phyloP scores from a whole-genome alignment of 2,329 filamentous ascomycete species.

The Nothophoma quercina region DNA sequence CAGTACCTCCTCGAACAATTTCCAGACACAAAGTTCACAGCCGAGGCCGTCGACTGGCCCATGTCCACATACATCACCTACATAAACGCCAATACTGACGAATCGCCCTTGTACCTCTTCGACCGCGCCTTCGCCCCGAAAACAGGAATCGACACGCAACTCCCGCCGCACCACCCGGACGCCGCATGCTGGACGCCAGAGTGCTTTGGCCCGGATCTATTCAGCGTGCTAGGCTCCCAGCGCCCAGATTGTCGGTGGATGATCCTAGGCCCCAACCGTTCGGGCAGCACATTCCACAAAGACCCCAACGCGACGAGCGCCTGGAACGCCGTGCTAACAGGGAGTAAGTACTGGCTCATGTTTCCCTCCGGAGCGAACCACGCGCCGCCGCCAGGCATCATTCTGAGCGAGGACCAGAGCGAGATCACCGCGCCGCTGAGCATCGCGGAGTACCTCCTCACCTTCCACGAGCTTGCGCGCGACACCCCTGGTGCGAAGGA shows the following conservation, averaged over 20 bases:
- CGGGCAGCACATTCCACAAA: constrained; percentile 95
- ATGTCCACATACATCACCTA: constrained; percentile 83
- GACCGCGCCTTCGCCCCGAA: constrained; percentile 87
- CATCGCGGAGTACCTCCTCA: constrained; percentile 95
- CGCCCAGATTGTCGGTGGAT: constrained; percentile 91
- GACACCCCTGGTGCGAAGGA: constrained; percentile 79
- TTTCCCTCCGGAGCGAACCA: constrained; percentile 74
- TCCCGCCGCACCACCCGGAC: constrained; percentile 60
- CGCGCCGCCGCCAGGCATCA: constrained; percentile 83
- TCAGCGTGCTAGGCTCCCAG: constrained; percentile 77
- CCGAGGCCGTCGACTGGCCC: constrained; percentile 93
- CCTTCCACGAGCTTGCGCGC: constrained; percentile 86
- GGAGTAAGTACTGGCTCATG: constrained; percentile 98
- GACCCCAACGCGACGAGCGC: constrained; percentile 77
- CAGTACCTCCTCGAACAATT: constrained; percentile 71
- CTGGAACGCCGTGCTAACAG: constrained; percentile 92
- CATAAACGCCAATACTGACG: constrained; percentile 79
- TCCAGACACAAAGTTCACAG: constrained; percentile 75
- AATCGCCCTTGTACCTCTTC: constrained; percentile 92
- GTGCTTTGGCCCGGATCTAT: constrained; percentile 88
- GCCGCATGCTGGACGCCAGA: constrained; percentile 79
- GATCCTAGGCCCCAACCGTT: constrained; percentile 85
- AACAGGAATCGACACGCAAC: constrained; percentile 66
- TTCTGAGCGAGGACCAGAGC: constrained; percentile 85
- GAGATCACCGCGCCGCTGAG: constrained; percentile 94